Conservation (phyloP, 2,329 filamentous ascomycete genomes). For the Diaporthe citriasiana region DNA sequence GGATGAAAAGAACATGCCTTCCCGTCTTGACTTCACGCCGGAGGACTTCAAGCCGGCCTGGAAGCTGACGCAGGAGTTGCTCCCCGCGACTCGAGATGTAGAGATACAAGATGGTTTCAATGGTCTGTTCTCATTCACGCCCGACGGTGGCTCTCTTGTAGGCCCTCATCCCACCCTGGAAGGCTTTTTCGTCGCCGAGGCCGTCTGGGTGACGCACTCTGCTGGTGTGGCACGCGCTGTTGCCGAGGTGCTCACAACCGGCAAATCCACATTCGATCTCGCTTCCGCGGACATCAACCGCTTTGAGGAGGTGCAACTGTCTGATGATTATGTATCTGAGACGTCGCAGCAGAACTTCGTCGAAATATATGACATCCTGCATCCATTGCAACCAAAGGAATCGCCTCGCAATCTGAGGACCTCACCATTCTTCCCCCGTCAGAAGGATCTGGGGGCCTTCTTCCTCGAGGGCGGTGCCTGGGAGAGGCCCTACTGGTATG, state of each 20-base stretch:
- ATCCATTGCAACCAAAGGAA: conserved; percentile 69
- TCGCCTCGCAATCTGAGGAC: conserved; percentile 71
- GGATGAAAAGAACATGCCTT: conserved; percentile 73
- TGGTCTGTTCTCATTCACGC: conserved; percentile 76
- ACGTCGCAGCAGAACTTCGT: conserved; percentile 73
- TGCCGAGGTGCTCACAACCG: conserved; percentile 70
- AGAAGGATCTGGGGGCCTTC: conserved; percentile 68
- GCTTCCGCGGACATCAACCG: conserved; percentile 71
- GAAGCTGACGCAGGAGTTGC: conserved; percentile 66
- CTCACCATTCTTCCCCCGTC: conserved; percentile 69
- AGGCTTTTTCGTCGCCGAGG: conserved; percentile 75
- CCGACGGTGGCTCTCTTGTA: conserved; percentile 72
- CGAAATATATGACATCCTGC: conserved; percentile 75
- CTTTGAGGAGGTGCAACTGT: conserved; percentile 73
- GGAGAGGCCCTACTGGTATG: conserved; percentile 75
- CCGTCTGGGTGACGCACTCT: conserved; percentile 77
- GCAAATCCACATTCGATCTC: conserved; percentile 68
- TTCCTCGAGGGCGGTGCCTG: conserved; percentile 73
- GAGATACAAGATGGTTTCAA: conserved; percentile 74
- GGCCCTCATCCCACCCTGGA: conserved; percentile 70
- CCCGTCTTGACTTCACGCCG: conserved; percentile 70
- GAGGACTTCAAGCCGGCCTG: conserved; percentile 74
- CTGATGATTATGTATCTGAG: conserved; percentile 67
- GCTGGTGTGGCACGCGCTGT: conserved; percentile 73
- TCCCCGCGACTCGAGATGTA: conserved; percentile 65